Percentiles rank a stretch among this genome's conserved stretches.
These are phyloP conservation scores for Rhizopogon roseolus DNA, from an alignment of 768 basidiomycete species.

Conservation along the genomic window DNA sequence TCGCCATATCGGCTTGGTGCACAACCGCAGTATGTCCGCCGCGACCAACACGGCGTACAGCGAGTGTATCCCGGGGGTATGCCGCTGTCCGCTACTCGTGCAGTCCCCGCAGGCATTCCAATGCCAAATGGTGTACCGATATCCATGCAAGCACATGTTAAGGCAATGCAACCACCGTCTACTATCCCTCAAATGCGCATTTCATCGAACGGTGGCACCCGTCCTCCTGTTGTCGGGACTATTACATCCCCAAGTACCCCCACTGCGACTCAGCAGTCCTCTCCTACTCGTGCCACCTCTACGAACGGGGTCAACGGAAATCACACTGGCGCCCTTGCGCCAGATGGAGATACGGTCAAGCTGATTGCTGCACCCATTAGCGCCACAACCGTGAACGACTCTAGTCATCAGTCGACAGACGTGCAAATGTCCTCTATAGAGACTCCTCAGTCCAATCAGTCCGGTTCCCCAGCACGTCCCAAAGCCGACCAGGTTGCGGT, in stretches of 20 bases:
- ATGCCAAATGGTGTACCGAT: constrained; percentile 46
- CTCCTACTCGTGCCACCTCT: constrained; percentile 30
- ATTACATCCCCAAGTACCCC: constrained; percentile 25
- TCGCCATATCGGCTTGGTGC: constrained; percentile 41
- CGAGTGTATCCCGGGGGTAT: constrained; percentile 20
- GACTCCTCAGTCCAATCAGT: constrained; percentile 17
- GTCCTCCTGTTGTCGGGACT: constrained; percentile 37
- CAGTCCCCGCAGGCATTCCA: constrained; percentile 14
- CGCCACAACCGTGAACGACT: constrained; percentile 21
- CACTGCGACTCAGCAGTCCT: constrained; percentile 17
- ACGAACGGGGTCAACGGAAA: constrained; percentile 31
- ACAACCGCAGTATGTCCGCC: constrained; percentile 22
- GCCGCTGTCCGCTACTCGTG: constrained; percentile 18
- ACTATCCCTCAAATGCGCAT: constrained; percentile 56
- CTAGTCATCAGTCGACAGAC: constrained; percentile 22
- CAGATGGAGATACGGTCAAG: constrained; percentile 37
- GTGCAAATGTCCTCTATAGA: constrained; percentile 9
- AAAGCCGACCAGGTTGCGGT: constrained; percentile 41
- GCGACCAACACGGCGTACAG: constrained; percentile 17
- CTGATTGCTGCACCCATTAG: constrained; percentile 19
- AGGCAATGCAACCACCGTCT: constrained; percentile 53
- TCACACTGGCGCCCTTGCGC: constrained; percentile 31
- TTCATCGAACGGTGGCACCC: constrained; percentile 54
- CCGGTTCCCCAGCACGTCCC: constrained; percentile 38
- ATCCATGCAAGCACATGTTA: constrained; percentile 55